A percentile compares a stretch with the other conserved stretches of the same genome.
phyloP scores from a whole-genome alignment of 179 eudicot genomes.

The Heliamphora pulchella region DNA sequence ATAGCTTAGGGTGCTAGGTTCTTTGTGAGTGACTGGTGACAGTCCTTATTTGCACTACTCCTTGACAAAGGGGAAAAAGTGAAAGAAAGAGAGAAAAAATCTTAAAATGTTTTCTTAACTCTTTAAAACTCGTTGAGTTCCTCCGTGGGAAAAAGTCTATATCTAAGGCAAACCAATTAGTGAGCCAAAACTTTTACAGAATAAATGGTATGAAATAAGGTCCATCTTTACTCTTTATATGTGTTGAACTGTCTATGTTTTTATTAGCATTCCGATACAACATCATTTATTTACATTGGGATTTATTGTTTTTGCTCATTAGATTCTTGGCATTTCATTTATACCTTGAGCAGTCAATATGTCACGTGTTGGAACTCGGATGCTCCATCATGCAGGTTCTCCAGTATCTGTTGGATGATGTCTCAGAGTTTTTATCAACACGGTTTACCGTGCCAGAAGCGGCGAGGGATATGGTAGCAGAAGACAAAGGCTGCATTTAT shows the following conservation, averaged over 20 bases:
- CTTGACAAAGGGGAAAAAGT: too few relatives aligned
- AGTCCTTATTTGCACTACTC: too few relatives aligned
- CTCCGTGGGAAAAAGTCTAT: not conserved
- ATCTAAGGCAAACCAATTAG: too few relatives aligned
- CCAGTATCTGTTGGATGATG: slow-evolving; percentile 77
- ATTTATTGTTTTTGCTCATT: not conserved
- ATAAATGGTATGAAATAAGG: too few relatives aligned
- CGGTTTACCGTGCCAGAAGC: slow-evolving; percentile 31
- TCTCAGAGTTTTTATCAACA: slow-evolving; percentile 58
- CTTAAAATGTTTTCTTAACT: too few relatives aligned
- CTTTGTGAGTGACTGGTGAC: too few relatives aligned
- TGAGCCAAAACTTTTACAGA: too few relatives aligned
- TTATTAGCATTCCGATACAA: not conserved
- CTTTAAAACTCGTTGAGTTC: not conserved
- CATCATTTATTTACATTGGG: not conserved
- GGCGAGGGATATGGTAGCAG: slow-evolving; percentile 20
- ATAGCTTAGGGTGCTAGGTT: too few relatives aligned
- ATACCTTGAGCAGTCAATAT: not conserved
- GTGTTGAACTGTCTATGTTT: not conserved
- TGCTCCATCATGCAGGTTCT: slow-evolving; percentile 52
- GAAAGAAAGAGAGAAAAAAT: too few relatives aligned
- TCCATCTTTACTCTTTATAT: not conserved
- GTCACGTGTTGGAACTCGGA: not conserved
- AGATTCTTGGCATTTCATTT: not conserved
- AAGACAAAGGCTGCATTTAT: slow-evolving; percentile 50